Conservation (phyloP, 495 filamentous ascomycete species). For the Cryomyces minteri region DNA sequence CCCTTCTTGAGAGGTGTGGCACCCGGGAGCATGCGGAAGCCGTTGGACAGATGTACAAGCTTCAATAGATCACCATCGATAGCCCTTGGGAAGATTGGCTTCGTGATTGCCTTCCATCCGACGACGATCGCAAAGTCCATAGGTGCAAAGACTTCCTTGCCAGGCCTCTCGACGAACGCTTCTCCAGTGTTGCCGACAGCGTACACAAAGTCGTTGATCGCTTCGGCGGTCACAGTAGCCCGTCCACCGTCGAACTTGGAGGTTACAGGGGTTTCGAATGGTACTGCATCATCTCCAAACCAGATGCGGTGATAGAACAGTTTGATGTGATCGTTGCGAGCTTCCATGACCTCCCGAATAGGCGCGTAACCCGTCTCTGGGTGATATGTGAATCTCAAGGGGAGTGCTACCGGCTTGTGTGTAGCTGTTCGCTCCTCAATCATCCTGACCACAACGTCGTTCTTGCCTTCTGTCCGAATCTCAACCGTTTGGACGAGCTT, state of each 20-base stretch:
- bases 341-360: slow-evolving; percentile 87
- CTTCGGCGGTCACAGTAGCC: slow-evolving; percentile 68
- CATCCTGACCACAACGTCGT: slow-evolving; percentile 68
- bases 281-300: slow-evolving; percentile 76
- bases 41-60: slow-evolving; percentile 88
- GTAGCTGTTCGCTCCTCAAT: slow-evolving; percentile 79
- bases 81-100: slow-evolving; percentile 87
- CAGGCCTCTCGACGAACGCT: slow-evolving; percentile 93
- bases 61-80: slow-evolving; percentile 92
- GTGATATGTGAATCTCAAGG: slow-evolving; percentile 75
- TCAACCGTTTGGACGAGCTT: slow-evolving; percentile 72
- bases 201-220: slow-evolving; percentile 95
- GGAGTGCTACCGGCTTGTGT: slow-evolving; percentile 57
- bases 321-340: slow-evolving; percentile 89
- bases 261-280: slow-evolving; percentile 69
- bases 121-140: slow-evolving; percentile 99
- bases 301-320: slow-evolving; percentile 94
- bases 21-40: slow-evolving; percentile 95
- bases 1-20: slow-evolving; percentile 88
- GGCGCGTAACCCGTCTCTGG: slow-evolving; percentile 90
- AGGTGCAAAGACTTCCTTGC: slow-evolving; percentile 84
- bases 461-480: slow-evolving; percentile 51
- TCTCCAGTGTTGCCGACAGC: slow-evolving; percentile 96
- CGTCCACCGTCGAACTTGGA: slow-evolving; percentile 78
- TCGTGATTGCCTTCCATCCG: slow-evolving; percentile 97